Conservation (phyloP, 495 filamentous ascomycete genomes). For the Talaromyces trachyspermus region DNA sequence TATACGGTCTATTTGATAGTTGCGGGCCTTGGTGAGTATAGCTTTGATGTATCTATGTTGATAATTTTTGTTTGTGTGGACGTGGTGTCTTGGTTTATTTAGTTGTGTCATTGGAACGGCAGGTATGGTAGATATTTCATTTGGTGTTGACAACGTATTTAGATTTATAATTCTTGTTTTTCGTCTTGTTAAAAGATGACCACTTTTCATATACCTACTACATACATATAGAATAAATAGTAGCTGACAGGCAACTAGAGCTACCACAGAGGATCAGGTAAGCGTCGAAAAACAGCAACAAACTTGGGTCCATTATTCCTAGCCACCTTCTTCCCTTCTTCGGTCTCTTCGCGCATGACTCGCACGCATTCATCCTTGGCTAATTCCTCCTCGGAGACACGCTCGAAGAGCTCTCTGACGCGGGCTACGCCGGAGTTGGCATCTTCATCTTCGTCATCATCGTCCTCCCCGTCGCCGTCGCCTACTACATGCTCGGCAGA, state of each 20-base stretch:
- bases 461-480: slow-evolving; percentile 9
- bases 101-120: too few relatives aligned
- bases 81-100: too few relatives aligned
- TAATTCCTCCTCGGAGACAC: slow-evolving; percentile 54
- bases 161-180: too few relatives aligned
- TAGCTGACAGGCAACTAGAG: too few relatives aligned
- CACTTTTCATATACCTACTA: too few relatives aligned
- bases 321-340: slow-evolving; percentile 95
- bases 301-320: slow-evolving; percentile 84
- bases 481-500: slow-evolving; percentile 7
- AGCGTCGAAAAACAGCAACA: slow-evolving; percentile 74
- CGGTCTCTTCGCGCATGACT: slow-evolving; percentile 80
- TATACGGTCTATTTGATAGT: neutral
- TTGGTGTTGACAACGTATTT: too few relatives aligned
- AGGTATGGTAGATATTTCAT: too few relatives aligned
- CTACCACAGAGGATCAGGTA: slow-evolving; percentile 74
- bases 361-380: slow-evolving; percentile 67
- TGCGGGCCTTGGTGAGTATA: neutral
- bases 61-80: too few relatives aligned
- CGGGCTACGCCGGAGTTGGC: slow-evolving; percentile 25
- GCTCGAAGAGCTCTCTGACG: slow-evolving; percentile 48
- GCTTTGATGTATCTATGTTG: neutral
- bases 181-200: too few relatives aligned
- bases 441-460: slow-evolving; percentile 18
- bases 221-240: too few relatives aligned